A percentile compares a stretch with the other conserved stretches of the same genome.
phyloP scores from a whole-genome alignment of 495 filamentous ascomycete genomes.

The Entonaema liquescens region DNA sequence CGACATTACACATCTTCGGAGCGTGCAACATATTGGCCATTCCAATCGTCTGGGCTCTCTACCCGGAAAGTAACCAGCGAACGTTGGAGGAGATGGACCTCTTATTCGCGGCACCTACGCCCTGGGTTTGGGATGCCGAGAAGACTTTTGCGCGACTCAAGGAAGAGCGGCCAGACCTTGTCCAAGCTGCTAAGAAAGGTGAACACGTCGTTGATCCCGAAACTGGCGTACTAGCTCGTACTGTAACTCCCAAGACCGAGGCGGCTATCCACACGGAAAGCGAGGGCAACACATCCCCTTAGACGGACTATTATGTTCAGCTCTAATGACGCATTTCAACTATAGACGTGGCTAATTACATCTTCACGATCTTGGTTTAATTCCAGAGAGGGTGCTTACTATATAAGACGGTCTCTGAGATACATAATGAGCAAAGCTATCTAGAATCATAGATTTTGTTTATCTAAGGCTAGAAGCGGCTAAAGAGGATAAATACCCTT shows the following conservation, averaged over 20 bases:
- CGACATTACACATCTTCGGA: slow-evolving; percentile 74
- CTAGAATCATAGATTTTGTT: not conserved
- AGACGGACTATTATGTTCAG: not conserved
- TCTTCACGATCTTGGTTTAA: not conserved
- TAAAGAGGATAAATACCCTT: slow-evolving; percentile 18
- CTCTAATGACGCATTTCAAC: not conserved
- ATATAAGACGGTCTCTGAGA: not conserved
- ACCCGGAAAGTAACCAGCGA: slow-evolving; percentile 73
- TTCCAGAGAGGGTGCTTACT: not conserved
- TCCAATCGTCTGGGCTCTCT: slow-evolving; percentile 73
- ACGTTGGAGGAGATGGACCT: slow-evolving; percentile 76
- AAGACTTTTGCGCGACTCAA: slow-evolving; percentile 68
- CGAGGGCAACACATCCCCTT: slow-evolving; percentile 23
- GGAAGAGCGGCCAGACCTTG: slow-evolving; percentile 54
- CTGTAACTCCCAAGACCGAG: slow-evolving; percentile 18
- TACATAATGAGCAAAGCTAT: not conserved
- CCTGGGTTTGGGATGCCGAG: slow-evolving; percentile 73
- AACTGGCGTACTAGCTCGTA: slow-evolving; percentile 46
- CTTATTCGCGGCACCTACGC: slow-evolving; percentile 66
- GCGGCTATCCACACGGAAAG: slow-evolving; percentile 27
- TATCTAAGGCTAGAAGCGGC: not conserved
- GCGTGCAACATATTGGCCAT: slow-evolving; percentile 69
- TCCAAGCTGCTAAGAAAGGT: slow-evolving; percentile 44
- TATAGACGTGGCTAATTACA: not conserved
- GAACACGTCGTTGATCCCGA: slow-evolving; percentile 60